Conservation (phyloP, 129 eudicot genomes). For the Solidago caesia region DNA sequence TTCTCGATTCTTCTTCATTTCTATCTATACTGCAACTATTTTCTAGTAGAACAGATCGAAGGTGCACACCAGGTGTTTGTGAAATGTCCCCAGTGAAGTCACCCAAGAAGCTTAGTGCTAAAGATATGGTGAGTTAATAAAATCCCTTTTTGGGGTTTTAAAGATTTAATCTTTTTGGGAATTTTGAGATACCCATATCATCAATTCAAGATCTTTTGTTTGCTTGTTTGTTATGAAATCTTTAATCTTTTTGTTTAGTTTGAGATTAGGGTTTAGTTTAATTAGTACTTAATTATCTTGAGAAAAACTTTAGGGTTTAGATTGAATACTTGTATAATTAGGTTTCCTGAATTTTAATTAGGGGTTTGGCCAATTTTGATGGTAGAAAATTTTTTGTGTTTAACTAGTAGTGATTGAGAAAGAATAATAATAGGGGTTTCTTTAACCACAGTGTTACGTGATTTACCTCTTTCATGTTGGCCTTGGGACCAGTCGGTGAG, state of each 20-base stretch:
- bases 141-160: neutral
- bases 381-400: too few species aligned
- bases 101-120: conserved; percentile 42
- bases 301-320: neutral
- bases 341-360: neutral
- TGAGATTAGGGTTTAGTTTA: conserved; percentile 24
- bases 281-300: neutral
- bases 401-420: too few species aligned
- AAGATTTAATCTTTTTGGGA: neutral
- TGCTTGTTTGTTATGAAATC: neutral
- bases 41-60: conserved; percentile 8
- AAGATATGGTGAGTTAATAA: conserved; percentile 47
- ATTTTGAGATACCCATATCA: neutral
- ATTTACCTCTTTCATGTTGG: too few species aligned
- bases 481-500: too few species aligned
- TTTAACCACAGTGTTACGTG: too few species aligned
- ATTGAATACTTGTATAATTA: neutral
- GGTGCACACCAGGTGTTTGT: conserved; percentile 25
- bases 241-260: neutral
- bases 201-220: neutral
- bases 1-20: too few species aligned
- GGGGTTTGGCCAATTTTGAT: too few species aligned
- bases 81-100: conserved; percentile 43
- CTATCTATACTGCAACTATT: too few species aligned
- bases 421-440: too few species aligned